These are phyloP conservation scores for Metschnikowia lochheadii DNA, from an alignment of 805 yeast genomes.

Conservation along the genomic window DNA sequence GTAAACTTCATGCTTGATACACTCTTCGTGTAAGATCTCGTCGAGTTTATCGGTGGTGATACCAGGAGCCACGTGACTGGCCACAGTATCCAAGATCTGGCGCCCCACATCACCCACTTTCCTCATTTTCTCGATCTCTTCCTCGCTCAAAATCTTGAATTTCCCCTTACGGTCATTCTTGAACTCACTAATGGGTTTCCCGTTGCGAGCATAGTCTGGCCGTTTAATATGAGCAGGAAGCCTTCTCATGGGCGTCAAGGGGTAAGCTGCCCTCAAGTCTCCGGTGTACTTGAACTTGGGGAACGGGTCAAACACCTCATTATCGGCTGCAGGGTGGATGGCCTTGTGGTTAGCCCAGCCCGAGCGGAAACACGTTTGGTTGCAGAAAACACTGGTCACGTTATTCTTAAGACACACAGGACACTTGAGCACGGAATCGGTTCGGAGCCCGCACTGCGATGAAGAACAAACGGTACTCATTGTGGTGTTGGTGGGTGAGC, in stretches of 20 bases:
- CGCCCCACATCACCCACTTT: constrained; percentile 74
- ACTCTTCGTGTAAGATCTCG: constrained; percentile 78
- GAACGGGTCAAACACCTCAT: constrained; percentile 77
- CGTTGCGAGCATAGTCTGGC: constrained; percentile 84
- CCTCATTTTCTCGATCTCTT: constrained; percentile 70
- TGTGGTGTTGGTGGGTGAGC: not conserved
- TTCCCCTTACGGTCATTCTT: constrained; percentile 62
- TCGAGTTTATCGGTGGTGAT: constrained; percentile 92
- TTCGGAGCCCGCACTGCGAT: constrained; percentile 79
- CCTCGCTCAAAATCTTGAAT: constrained; percentile 59
- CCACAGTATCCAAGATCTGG: constrained; percentile 87
- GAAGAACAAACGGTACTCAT: constrained; percentile 53
- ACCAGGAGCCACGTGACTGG: constrained; percentile 79
- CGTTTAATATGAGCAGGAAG: constrained; percentile 66
- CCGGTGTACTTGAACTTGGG: constrained; percentile 78
- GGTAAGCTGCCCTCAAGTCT: constrained; percentile 70
- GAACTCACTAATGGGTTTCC: constrained; percentile 77
- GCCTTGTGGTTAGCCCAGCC: constrained; percentile 72
- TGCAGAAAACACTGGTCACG: constrained; percentile 64
- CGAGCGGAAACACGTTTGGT: constrained; percentile 75
- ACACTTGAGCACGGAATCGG: constrained; percentile 74
- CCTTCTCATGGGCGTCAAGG: constrained; percentile 65
- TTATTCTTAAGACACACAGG: constrained; percentile 85
- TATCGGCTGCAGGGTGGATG: constrained; percentile 57
- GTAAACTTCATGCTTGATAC: constrained; percentile 82